These are phyloP conservation scores for Fusarium fracticaudum DNA, from an alignment of 2,329 filamentous ascomycete genomes.

Conservation along the genomic window DNA sequence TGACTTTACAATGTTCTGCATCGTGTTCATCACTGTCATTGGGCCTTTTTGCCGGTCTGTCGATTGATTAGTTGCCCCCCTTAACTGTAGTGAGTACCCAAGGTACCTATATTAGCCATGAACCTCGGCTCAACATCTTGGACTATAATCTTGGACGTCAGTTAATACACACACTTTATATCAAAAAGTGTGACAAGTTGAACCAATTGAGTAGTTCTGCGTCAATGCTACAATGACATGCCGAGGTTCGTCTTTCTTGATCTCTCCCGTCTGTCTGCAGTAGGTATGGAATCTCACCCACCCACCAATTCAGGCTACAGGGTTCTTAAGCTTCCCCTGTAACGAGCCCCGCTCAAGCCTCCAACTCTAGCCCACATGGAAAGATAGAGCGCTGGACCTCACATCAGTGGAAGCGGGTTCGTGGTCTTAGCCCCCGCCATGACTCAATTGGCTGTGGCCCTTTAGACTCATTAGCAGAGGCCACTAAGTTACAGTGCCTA, in stretches of 20 bases:
- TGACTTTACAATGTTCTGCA: neutral
- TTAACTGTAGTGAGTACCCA: neutral
- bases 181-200: neutral
- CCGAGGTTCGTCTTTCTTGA: conserved; percentile 11
- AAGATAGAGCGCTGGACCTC: neutral
- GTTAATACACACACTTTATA: neutral
- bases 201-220: neutral
- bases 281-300: neutral
- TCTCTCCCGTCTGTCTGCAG: neutral
- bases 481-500: neutral
- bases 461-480: neutral
- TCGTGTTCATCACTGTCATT: neutral
- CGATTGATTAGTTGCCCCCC: neutral
- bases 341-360: neutral
- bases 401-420: neutral
- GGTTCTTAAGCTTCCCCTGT: neutral
- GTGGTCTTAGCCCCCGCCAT: neutral
- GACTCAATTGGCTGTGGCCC: neutral
- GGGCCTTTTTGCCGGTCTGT: neutral
- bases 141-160: neutral
- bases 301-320: neutral
- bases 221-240: conserved; percentile 3
- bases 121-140: conserved; percentile 4
- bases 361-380: neutral
- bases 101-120: neutral